Percentiles rank a stretch among this genome's conserved stretches.
phyloP scores from a whole-genome alignment of 2,329 filamentous ascomycete species.

The Hymenoscyphus salicellus region DNA sequence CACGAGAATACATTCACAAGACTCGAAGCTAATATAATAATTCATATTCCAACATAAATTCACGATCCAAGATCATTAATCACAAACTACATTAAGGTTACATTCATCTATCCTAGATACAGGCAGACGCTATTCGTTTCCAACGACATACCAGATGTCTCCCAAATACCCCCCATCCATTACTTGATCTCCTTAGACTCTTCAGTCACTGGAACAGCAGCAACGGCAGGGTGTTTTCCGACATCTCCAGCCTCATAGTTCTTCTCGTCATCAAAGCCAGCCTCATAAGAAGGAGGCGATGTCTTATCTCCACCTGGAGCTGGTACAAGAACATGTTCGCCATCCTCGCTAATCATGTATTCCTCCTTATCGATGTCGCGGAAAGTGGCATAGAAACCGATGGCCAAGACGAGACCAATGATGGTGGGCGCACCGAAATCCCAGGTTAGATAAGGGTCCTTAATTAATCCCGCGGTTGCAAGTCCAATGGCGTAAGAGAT shows the following conservation, averaged over 20 bases:
- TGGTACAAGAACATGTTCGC: background rate
- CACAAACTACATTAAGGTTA: background rate
- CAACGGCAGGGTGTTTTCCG: background rate
- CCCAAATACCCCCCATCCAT: background rate
- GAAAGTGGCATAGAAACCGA: constrained; percentile 47
- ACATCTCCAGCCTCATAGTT: background rate
- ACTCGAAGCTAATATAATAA: background rate
- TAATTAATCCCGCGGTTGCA: constrained; percentile 44
- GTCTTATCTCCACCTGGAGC: background rate
- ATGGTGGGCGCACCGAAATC: constrained; percentile 48
- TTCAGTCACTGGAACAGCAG: background rate
- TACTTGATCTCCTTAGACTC: background rate
- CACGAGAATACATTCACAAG: background rate
- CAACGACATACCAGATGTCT: background rate
- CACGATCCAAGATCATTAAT: background rate
- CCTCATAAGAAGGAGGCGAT: background rate
- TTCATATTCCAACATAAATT: background rate
- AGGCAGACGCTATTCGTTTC: background rate
- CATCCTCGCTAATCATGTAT: constrained; percentile 35
- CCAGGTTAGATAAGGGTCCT: constrained; percentile 49
- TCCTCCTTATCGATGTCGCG: constrained; percentile 34
- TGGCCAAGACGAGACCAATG: constrained; percentile 42
- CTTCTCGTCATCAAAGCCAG: constrained; percentile 5
- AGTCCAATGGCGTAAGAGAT: constrained; percentile 46
- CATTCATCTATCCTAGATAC: background rate